Evolutionary conservation across 495 filamentous ascomycete species (phyloP).

Genomic region (Lophiotrema nucula): DNA sequence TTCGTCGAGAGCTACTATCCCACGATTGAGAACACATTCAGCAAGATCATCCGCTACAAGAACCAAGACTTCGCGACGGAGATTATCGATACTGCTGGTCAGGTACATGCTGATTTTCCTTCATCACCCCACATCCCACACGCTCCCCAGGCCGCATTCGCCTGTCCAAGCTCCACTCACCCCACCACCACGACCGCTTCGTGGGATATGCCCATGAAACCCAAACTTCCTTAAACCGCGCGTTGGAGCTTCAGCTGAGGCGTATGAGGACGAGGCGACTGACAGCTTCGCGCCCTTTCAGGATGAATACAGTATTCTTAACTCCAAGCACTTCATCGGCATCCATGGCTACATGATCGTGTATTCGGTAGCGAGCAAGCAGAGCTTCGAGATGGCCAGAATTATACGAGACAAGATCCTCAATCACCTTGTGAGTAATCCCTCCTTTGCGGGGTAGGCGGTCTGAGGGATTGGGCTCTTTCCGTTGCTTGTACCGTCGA

Average conservation of each 20-base stretch:
- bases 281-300: conserved; percentile 40
- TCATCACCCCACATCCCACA: conserved; percentile 21
- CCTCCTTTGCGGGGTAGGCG: too few species aligned
- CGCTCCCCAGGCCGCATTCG: background rate
- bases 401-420: conserved; percentile 96
- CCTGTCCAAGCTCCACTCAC: background rate
- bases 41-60: conserved; percentile 86
- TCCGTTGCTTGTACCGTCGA: too few species aligned
- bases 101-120: conserved; percentile 55
- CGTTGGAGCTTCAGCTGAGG: conserved; percentile 11
- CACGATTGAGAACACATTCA: conserved; percentile 98
- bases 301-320: conserved; percentile 98
- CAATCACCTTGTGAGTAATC: conserved; percentile 75
- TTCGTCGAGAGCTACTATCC: conserved; percentile 99
- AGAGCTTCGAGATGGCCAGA: conserved; percentile 94
- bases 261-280: conserved; percentile 18
- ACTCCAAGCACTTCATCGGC: conserved; percentile 98
- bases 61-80: conserved; percentile 93
- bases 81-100: conserved; percentile 97
- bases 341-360: conserved; percentile 99
- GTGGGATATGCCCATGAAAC: background rate
- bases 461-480: too few species aligned
- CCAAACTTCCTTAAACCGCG: too few species aligned
- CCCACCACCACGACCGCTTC: background rate
- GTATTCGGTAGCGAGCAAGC: conserved; percentile 88